Evolutionary conservation across 2,329 filamentous ascomycete genomes (phyloP).

Genomic region (Pseudogymnoascus destructans): DNA sequence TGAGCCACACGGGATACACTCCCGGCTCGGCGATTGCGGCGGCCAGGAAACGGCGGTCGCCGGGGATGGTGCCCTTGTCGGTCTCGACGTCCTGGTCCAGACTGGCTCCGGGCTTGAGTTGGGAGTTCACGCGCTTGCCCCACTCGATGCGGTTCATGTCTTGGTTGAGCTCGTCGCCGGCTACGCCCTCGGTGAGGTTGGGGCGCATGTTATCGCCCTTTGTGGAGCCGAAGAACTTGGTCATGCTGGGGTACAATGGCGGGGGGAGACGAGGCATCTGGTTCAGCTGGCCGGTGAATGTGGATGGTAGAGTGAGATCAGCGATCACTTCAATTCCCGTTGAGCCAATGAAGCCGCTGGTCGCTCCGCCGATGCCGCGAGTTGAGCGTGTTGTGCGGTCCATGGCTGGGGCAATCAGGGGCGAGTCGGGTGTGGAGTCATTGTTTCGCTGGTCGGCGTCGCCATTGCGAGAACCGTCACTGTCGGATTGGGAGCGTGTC

Average conservation of each 20-base stretch:
- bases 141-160: slow-evolving; percentile 19
- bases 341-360: slow-evolving; percentile 41
- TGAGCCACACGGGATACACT: slow-evolving; percentile 6
- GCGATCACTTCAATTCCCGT: slow-evolving; percentile 47
- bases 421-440: slow-evolving; percentile 32
- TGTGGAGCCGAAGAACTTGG: slow-evolving; percentile 20
- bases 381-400: slow-evolving; percentile 52
- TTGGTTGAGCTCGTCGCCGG: slow-evolving; percentile 18
- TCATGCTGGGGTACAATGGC: slow-evolving; percentile 17
- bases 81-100: slow-evolving; percentile 22
- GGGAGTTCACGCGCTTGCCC: slow-evolving; percentile 24
- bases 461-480: slow-evolving; percentile 38
- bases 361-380: slow-evolving; percentile 33
- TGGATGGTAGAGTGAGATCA: slow-evolving; percentile 45
- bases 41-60: slow-evolving; percentile 5
- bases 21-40: background rate
- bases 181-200: slow-evolving; percentile 13
- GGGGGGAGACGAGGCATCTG: slow-evolving; percentile 25
- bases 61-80: slow-evolving; percentile 6
- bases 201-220: slow-evolving; percentile 17
- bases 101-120: slow-evolving; percentile 21
- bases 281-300: slow-evolving; percentile 30
- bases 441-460: slow-evolving; percentile 36
- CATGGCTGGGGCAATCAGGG: slow-evolving; percentile 41
- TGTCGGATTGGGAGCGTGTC: slow-evolving; percentile 19